phyloP scores from a whole-genome alignment of 1,139 yeast genomes.

The Blastobotrys persicus region DNA sequence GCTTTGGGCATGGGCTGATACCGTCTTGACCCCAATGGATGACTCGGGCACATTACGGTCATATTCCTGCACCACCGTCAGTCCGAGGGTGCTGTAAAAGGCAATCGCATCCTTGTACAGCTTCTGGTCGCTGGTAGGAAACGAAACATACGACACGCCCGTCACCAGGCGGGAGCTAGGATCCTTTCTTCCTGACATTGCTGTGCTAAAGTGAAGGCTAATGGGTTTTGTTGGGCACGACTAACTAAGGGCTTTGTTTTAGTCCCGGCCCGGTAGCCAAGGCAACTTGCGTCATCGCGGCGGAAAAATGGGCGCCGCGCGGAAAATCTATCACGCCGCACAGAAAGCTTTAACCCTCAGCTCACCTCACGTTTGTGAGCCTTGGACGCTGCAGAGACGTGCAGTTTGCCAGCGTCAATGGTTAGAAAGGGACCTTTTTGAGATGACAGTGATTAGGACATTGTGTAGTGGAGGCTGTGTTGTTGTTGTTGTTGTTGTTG shows the following conservation, averaged over 20 bases:
- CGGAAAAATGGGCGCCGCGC: not conserved
- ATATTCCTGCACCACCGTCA: slow-evolving; percentile 47
- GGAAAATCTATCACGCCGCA: not conserved
- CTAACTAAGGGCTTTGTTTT: not conserved
- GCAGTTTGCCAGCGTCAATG: too few relatives aligned
- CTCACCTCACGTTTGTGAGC: too few relatives aligned
- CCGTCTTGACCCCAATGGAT: slow-evolving; percentile 29
- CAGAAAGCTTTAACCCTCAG: too few relatives aligned
- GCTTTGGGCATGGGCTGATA: slow-evolving; percentile 32
- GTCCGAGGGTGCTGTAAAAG: slow-evolving; percentile 61
- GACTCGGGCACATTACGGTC: slow-evolving; percentile 32
- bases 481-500: too few relatives aligned
- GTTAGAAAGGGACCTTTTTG: too few relatives aligned
- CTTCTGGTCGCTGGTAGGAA: slow-evolving; percentile 53
- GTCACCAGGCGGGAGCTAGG: slow-evolving; percentile 18
- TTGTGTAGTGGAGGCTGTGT: too few relatives aligned
- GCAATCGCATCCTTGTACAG: slow-evolving; percentile 46
- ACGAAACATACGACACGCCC: slow-evolving; percentile 49
- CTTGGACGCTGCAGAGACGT: too few relatives aligned
- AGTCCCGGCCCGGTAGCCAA: not conserved
- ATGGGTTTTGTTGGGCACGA: not conserved
- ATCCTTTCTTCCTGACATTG: slow-evolving; percentile 7
- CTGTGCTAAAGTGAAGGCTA: too few relatives aligned
- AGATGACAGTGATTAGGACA: too few relatives aligned
- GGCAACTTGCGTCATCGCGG: not conserved